phyloP scores from a whole-genome alignment of 768 basidiomycete genomes.

The Rhodocollybia butyracea region DNA sequence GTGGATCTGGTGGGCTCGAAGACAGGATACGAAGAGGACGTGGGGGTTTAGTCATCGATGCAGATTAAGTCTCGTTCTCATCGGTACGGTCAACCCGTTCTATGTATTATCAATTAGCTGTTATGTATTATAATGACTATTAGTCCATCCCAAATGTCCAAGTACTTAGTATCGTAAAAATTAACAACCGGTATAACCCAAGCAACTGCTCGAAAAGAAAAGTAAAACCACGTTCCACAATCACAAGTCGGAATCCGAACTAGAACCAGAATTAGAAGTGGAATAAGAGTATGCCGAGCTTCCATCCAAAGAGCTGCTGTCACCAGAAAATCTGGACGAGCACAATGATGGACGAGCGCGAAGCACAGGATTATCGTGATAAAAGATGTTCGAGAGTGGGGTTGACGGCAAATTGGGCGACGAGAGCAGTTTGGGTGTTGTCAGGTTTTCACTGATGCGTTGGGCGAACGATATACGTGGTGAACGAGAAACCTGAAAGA shows the following conservation, averaged over 20 bases:
- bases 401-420: not conserved
- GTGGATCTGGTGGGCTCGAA: conserved; percentile 73
- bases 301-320: conserved; percentile 4
- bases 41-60: conserved; percentile 66
- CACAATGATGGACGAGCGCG: conserved; percentile 4
- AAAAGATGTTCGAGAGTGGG: not conserved
- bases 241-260: conserved; percentile 5
- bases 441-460: not conserved
- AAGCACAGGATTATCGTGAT: not conserved
- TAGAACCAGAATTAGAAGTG: conserved; percentile 1
- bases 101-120: not conserved
- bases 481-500: not conserved
- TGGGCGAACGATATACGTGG: not conserved
- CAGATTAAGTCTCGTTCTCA: conserved; percentile 36
- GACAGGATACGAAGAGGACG: conserved; percentile 74
- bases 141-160: not conserved
- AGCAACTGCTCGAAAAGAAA: too few relatives aligned
- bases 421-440: not conserved
- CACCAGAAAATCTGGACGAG: not conserved
- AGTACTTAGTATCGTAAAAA: not conserved
- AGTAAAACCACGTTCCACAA: not conserved
- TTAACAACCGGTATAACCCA: too few relatives aligned
- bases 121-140: not conserved
- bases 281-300: conserved; percentile 7
- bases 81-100: not conserved